A percentile compares a stretch with the other conserved stretches of the same genome.
Evolutionary conservation across 768 basidiomycete genomes (phyloP).

Genomic region (Pisolithus sp.): DNA sequence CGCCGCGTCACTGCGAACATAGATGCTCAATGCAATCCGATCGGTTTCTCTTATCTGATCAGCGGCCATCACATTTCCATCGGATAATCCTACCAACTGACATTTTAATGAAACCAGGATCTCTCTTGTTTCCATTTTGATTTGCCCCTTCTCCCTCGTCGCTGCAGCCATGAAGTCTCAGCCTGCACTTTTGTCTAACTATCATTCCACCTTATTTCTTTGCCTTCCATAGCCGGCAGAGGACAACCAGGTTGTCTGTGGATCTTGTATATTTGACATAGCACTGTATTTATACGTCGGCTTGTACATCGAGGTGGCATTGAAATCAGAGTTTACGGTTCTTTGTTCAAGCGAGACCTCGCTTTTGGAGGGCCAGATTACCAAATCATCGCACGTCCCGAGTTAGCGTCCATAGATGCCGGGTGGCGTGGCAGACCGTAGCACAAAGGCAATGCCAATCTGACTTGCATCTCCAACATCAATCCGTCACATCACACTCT

Average conservation of each 20-base stretch:
- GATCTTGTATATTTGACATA: conserved; percentile 12
- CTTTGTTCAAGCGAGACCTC: too few species aligned
- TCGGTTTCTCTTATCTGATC: background rate
- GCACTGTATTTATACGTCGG: conserved; percentile 12
- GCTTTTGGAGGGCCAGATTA: too few species aligned
- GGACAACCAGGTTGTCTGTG: background rate
- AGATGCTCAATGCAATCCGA: conserved; percentile 3
- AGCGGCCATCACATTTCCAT: background rate
- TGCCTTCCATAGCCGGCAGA: background rate
- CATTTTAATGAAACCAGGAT: conserved; percentile 16
- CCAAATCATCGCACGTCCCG: too few species aligned
- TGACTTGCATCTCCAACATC: too few species aligned
- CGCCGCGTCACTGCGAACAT: conserved; percentile 11
- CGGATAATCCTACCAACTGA: conserved; percentile 8
- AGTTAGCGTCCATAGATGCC: too few species aligned
- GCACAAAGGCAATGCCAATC: too few species aligned
- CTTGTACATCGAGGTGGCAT: background rate
- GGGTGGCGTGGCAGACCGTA: too few species aligned
- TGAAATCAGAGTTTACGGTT: background rate
- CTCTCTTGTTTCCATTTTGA: conserved; percentile 9
- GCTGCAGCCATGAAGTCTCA: conserved; percentile 9
- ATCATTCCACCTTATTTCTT: conserved; percentile 10
- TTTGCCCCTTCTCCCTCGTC: background rate
- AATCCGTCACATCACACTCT: too few species aligned
- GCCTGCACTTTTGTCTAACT: conserved; percentile 11